Conservation (phyloP, 306 rosid species). For the Cicer judaicum region DNA sequence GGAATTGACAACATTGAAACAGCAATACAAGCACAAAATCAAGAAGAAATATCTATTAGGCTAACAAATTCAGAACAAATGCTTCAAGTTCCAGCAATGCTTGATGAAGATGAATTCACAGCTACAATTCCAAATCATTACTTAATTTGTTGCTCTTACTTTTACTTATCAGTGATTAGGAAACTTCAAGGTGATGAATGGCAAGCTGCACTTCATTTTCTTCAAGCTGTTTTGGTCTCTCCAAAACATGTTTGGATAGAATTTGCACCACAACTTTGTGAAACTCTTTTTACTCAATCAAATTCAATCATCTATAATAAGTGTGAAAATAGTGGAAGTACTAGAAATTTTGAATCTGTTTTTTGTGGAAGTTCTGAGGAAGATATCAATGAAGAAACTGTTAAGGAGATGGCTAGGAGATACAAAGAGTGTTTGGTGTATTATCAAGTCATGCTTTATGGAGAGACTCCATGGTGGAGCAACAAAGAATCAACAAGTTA, state of each 20-base stretch:
- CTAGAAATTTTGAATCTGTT: constrained; percentile 40
- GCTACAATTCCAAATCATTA: constrained; percentile 63
- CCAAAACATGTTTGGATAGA: constrained; percentile 65
- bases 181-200: constrained; percentile 74
- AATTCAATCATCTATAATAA: constrained; percentile 6
- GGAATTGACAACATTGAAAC: constrained; percentile 68
- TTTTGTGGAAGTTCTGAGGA: constrained; percentile 35
- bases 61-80: constrained; percentile 68
- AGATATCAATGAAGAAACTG: constrained; percentile 48
- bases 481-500: constrained; percentile 43
- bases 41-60: constrained; percentile 51
- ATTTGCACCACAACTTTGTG: constrained; percentile 62
- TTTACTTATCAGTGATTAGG: constrained; percentile 69
- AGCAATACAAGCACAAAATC: constrained; percentile 53
- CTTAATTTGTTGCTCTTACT: constrained; percentile 74
- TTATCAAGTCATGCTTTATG: constrained; percentile 77
- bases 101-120: constrained; percentile 65
- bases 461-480: constrained; percentile 61
- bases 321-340: constrained; percentile 31
- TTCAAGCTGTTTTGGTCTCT: constrained; percentile 74
- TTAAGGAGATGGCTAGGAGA: constrained; percentile 65
- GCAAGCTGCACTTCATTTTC: constrained; percentile 82
- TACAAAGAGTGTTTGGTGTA: constrained; percentile 72
- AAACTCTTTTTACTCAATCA: constrained; percentile 52
- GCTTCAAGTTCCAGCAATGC: constrained; percentile 87